Conservation (phyloP, 2,329 filamentous ascomycete genomes). For the Pyrenochaeta sp. region DNA sequence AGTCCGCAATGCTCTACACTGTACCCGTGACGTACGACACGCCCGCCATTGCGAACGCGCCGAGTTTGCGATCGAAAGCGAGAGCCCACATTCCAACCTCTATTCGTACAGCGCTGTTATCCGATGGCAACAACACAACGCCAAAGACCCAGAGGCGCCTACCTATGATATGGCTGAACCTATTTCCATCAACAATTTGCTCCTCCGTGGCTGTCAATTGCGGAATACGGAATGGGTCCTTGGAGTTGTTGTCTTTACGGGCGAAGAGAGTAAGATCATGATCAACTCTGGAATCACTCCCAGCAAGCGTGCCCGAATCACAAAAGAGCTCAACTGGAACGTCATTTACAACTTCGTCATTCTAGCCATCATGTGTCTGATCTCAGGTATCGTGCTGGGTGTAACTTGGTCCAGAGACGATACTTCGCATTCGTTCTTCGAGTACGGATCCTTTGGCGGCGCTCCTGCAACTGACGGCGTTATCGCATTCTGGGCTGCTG, state of each 20-base stretch:
- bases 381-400: conserved; percentile 85
- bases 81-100: conserved; percentile 88
- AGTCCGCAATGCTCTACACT: conserved; percentile 88
- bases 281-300: conserved; percentile 96
- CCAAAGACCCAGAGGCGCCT: conserved; percentile 67
- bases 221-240: conserved; percentile 97
- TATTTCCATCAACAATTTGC: conserved; percentile 91
- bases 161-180: conserved; percentile 86
- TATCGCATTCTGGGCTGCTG: conserved; percentile 93
- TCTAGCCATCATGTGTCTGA: conserved; percentile 85
- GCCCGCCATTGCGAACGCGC: conserved; percentile 91
- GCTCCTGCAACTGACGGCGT: conserved; percentile 82
- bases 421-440: conserved; percentile 81
- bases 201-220: conserved; percentile 90
- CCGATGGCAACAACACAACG: conserved; percentile 79
- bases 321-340: conserved; percentile 94
- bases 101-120: conserved; percentile 94
- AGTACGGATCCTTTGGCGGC: conserved; percentile 80
- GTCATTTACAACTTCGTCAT: conserved; percentile 96
- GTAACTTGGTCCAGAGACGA: conserved; percentile 77
- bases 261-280: conserved; percentile 98
- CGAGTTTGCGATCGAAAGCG: conserved; percentile 88
- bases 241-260: conserved; percentile 91
- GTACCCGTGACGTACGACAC: conserved; percentile 81
- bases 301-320: conserved; percentile 89